Evolutionary conservation across 208 protist genomes (phyloP).

Genomic region (Trypanosoma rangeli): DNA sequence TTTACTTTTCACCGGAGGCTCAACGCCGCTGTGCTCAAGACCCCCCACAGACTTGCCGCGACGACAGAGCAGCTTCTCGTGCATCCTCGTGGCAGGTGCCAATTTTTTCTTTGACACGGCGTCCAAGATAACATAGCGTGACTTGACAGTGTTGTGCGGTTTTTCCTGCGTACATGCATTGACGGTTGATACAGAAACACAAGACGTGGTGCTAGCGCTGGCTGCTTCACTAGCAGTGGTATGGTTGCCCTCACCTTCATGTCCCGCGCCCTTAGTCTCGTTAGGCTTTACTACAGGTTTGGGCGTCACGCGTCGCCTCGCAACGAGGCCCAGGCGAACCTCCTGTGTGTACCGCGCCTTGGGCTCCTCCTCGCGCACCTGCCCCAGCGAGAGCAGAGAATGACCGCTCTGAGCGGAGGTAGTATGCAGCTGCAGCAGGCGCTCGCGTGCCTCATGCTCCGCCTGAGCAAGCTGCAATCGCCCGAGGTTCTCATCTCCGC

Average conservation of each 20-base stretch:
- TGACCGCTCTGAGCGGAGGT: neutral
- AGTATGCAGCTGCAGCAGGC: constrained; percentile 3
- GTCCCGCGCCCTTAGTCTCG: too few species aligned
- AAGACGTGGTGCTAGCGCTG: neutral
- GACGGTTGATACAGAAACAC: neutral
- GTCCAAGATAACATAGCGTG: neutral
- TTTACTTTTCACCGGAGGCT: neutral
- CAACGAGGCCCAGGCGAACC: neutral
- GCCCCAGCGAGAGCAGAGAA: neutral
- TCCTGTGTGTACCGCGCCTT: neutral
- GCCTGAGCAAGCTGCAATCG: constrained; percentile 60
- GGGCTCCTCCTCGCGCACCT: neutral
- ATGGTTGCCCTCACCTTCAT: neutral
- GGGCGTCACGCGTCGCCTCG: neutral
- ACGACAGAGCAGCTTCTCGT: neutral
- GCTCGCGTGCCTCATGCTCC: constrained; percentile 45
- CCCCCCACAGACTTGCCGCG: too few species aligned
- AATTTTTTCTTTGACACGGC: neutral
- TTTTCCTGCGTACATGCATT: neutral
- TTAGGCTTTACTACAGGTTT: neutral
- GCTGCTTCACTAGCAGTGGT: neutral
- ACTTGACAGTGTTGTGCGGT: neutral
- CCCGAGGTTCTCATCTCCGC: constrained; percentile 78
- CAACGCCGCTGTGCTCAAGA: neutral
- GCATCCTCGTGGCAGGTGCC: neutral